Percentiles rank a stretch among this genome's conserved stretches.
These are phyloP conservation scores for Platismatia glauca DNA, from an alignment of 495 filamentous ascomycete genomes.

Conservation along the genomic window DNA sequence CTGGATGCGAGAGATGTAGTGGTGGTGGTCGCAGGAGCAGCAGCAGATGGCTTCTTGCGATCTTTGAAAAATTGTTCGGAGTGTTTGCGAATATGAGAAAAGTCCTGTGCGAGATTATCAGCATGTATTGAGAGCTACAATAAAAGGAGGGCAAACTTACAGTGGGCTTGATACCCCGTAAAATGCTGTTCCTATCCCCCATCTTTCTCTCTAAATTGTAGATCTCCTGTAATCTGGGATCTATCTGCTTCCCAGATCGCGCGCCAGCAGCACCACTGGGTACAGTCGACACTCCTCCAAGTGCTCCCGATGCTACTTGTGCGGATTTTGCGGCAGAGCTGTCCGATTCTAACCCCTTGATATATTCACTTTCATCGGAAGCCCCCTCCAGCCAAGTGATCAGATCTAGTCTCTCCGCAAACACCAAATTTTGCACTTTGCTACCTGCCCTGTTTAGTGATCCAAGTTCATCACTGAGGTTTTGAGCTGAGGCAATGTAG, in stretches of 20 bases:
- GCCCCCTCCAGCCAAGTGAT: slow-evolving; percentile 87
- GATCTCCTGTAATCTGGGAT: slow-evolving; percentile 75
- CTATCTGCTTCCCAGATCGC: slow-evolving; percentile 51
- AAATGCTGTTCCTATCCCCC: slow-evolving; percentile 81
- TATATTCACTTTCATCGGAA: slow-evolving; percentile 82
- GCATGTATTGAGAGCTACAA: not conserved
- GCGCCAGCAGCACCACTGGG: slow-evolving; percentile 45
- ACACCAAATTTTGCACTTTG: slow-evolving; percentile 71
- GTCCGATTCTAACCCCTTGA: slow-evolving; percentile 67
- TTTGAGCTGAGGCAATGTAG: slow-evolving; percentile 75
- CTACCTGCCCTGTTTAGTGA: slow-evolving; percentile 41
- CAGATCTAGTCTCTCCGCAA: slow-evolving; percentile 81
- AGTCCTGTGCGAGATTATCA: slow-evolving; percentile 56
- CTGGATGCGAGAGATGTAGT: slow-evolving; percentile 34
- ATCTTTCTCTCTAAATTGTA: slow-evolving; percentile 84
- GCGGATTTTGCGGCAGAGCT: slow-evolving; percentile 34
- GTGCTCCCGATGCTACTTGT: slow-evolving; percentile 37
- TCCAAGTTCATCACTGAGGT: slow-evolving; percentile 70
- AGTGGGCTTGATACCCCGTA: slow-evolving; percentile 83
- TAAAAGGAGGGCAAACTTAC: slow-evolving; percentile 40
- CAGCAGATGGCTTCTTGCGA: slow-evolving; percentile 37
- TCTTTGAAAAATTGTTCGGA: slow-evolving; percentile 62
- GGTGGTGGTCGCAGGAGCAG: slow-evolving; percentile 31
- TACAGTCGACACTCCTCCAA: slow-evolving; percentile 33
- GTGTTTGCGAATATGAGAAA: slow-evolving; percentile 84